Base-by-base conservation (phyloP, 345 rosid species). In the Eucalyptus regnans region DNA sequence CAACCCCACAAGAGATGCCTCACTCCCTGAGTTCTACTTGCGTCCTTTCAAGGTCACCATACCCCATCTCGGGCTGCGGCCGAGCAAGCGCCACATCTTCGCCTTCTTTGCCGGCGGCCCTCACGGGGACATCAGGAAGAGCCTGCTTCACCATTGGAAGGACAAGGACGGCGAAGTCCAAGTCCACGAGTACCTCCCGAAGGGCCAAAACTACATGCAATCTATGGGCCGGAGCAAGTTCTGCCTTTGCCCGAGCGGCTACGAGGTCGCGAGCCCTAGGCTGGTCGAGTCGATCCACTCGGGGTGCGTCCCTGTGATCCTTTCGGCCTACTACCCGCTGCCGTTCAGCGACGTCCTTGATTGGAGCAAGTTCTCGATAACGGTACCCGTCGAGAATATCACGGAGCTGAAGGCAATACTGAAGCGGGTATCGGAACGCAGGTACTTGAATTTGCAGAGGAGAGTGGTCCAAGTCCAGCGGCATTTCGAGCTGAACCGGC, bases 201-300 rank as follows among this genome's bases (percentile, higher is more conserved):
- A 86, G 9, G 92, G 86, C 64, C 58, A 88, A 89, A 87, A 92
- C 87, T 92, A 94, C 90, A 91, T 86, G 58, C 86, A 89, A 50
- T 84, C 92, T 18, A 93, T 94, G 94, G 88, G 91, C 16, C 90
- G 50, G 18, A 90, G 92, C 89, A 92, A 88, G 91, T 94, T 92
- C 83, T 94, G 96, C 88, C 89, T 94, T 16, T 92, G 96, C 90
- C 95, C 95, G n/a, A 93, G 96, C 44, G 96, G 96, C 50, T 93
- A 71, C 29, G 95, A 94, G 90, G 96, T 94, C 5, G 95, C 96
- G 16, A 93, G 94, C 81, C 96, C 94, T 7, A 90, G 95, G 80
- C 60, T 93, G 48, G 95, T 92, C 12, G 94, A 92, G 87, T 88
- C 95, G 18, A 92, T 93, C 48, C 86, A 90, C 85, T 90, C 90